A percentile compares a stretch with the other conserved stretches of the same genome.
phyloP scores from a whole-genome alignment of 1,284 basidiomycete genomes.

The Vanrija sp. region DNA sequence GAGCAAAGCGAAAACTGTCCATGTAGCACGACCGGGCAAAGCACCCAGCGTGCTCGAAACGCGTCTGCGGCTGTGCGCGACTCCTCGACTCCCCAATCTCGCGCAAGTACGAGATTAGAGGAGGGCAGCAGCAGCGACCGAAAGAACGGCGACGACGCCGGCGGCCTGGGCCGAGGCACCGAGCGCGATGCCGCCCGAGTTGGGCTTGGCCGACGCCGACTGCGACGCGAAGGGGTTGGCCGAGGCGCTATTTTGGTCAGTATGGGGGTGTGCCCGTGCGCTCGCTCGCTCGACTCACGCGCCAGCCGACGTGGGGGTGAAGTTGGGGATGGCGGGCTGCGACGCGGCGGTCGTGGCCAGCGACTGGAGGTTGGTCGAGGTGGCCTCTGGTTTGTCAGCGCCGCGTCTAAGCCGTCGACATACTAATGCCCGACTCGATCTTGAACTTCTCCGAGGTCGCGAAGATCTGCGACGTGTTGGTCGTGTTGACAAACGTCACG shows the following conservation, averaged over 20 bases:
- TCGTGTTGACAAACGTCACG: slow-evolving; percentile 53
- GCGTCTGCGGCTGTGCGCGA: too few relatives aligned
- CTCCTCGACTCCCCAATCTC: too few relatives aligned
- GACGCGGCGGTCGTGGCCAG: slow-evolving; percentile 13
- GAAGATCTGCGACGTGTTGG: slow-evolving; percentile 50
- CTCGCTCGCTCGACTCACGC: neutral
- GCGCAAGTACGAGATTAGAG: slow-evolving; percentile 8
- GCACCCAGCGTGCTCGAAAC: neutral
- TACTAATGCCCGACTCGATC: slow-evolving; percentile 37
- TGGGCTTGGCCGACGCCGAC: neutral
- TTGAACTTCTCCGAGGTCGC: slow-evolving; percentile 52
- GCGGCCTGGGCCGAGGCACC: slow-evolving; percentile 8
- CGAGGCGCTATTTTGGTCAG: neutral
- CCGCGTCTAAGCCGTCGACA: slow-evolving; percentile 49
- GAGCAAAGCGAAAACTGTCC: slow-evolving; percentile 1
- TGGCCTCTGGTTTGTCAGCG: neutral
- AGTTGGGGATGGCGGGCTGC: neutral
- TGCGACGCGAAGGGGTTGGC: slow-evolving; percentile 14
- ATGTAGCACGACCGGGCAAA: neutral
- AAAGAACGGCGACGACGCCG: slow-evolving; percentile 11
- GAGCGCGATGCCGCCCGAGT: neutral
- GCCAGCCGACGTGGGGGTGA: neutral
- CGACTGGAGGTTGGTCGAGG: neutral
- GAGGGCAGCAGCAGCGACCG: slow-evolving; percentile 8
- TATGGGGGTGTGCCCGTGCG: slow-evolving; percentile 9